Conservation (phyloP, 164 flowering plant genomes). For the Aristolochia californica region DNA sequence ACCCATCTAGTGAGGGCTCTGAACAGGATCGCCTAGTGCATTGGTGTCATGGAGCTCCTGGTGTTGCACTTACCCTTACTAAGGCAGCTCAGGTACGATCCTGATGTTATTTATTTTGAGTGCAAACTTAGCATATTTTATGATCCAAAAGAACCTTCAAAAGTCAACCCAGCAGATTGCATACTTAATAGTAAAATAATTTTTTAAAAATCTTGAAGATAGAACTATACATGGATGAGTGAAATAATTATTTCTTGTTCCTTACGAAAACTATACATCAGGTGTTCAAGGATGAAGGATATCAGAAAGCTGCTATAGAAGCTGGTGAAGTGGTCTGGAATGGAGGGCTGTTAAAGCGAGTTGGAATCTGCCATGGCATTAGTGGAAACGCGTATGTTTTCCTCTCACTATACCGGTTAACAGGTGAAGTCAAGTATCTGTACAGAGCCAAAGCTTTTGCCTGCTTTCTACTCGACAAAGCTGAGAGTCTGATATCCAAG, state of each 20-base stretch:
- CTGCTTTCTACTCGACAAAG: conserved; percentile 58
- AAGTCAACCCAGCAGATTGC: background rate
- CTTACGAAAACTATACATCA: conserved; percentile 8
- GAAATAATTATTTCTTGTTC: background rate
- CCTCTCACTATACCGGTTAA: conserved; percentile 50
- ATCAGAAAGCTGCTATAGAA: conserved; percentile 47
- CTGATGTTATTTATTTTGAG: background rate
- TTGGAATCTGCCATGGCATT: conserved; percentile 85
- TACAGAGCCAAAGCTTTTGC: conserved; percentile 75
- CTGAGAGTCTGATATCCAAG: conserved; percentile 37
- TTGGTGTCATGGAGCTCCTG: conserved; percentile 92
- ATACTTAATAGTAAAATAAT: background rate
- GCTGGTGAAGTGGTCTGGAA: conserved; percentile 77
- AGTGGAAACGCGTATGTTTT: conserved; percentile 86
- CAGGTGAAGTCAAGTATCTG: conserved; percentile 40
- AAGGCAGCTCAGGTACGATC: conserved; percentile 62
- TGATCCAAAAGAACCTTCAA: too few relatives aligned
- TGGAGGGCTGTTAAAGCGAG: conserved; percentile 67
- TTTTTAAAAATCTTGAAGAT: background rate
- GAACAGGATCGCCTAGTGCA: conserved; percentile 59
- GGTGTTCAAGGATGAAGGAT: conserved; percentile 46
- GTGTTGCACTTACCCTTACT: conserved; percentile 61
- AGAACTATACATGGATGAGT: too few relatives aligned
- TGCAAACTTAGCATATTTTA: too few relatives aligned
- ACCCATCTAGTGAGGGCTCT: conserved; percentile 57